Conservation (phyloP, 306 rosid genomes). For the Styphnolobium japonicum region DNA sequence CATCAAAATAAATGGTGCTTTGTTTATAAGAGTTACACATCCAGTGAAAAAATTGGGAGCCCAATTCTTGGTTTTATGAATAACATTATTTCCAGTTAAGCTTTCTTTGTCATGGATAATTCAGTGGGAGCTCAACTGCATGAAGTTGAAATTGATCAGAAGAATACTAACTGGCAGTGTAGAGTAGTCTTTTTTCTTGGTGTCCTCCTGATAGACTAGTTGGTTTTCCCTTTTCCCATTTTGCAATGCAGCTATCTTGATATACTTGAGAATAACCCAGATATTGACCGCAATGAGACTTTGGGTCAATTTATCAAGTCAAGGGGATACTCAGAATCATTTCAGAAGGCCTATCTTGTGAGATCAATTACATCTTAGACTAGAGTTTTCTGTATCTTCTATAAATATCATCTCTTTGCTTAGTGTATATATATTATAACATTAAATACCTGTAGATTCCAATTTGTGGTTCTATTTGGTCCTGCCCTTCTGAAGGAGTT, state of each 20-base stretch:
- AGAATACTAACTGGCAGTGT: not conserved
- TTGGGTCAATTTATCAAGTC: slow-evolving; percentile 69
- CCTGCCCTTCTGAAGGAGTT: slow-evolving; percentile 74
- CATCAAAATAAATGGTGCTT: not conserved
- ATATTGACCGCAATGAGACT: slow-evolving; percentile 68
- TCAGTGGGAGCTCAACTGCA: not conserved
- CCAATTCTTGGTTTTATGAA: not conserved
- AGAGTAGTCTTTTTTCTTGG: not conserved
- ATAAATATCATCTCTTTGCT: not conserved
- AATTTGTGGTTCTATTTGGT: slow-evolving; percentile 90
- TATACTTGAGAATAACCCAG: slow-evolving; percentile 62
- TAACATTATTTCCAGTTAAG: not conserved
- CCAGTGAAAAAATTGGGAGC: not conserved
- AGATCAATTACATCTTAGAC: slow-evolving; percentile 24
- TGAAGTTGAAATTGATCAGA: not conserved
- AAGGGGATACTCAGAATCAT: slow-evolving; percentile 72
- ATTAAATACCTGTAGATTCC: slow-evolving; percentile 52
- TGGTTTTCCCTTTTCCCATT: not conserved
- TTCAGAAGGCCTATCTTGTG: slow-evolving; percentile 83
- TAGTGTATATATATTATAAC: slow-evolving; percentile 3
- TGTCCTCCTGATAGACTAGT: not conserved
- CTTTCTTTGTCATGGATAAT: not conserved
- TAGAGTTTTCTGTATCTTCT: not conserved
- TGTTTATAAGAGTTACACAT: not conserved
- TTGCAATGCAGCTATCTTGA: slow-evolving; percentile 65